Conservation (phyloP, 495 filamentous ascomycete genomes). For the Aspergillus ellipticus region DNA sequence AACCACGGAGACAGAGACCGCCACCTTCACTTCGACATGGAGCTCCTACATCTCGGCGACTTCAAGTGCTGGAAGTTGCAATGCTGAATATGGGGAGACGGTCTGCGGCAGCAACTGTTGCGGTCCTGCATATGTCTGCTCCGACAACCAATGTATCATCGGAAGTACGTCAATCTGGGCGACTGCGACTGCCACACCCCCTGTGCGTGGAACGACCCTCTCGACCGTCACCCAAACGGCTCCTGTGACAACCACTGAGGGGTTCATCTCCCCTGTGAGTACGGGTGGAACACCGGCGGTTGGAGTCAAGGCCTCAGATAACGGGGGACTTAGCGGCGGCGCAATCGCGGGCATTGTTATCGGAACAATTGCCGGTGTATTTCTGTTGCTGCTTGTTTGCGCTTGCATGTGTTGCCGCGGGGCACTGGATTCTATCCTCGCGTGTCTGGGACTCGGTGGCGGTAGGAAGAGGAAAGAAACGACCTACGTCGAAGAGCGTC, state of each 20-base stretch:
- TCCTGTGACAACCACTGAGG: constrained; percentile 54
- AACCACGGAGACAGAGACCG: constrained; percentile 66
- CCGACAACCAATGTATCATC: constrained; percentile 32
- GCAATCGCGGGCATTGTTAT: constrained; percentile 96
- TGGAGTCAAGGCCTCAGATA: constrained; percentile 39
- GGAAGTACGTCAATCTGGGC: constrained; percentile 38
- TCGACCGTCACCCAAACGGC: constrained; percentile 53
- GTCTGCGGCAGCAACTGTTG: constrained; percentile 76
- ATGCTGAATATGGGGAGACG: constrained; percentile 54
- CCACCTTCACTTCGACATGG: constrained; percentile 64
- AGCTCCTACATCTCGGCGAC: constrained; percentile 50
- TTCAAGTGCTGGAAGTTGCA: constrained; percentile 43
- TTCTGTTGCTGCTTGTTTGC: constrained; percentile 69
- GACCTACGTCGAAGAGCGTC: constrained; percentile 67
- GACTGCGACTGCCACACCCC: constrained; percentile 47
- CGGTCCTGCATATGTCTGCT: constrained; percentile 65
- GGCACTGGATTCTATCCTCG: constrained; percentile 59
- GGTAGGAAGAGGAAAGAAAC: constrained; percentile 47
- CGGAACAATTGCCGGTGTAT: constrained; percentile 72
- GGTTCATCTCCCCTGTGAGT: constrained; percentile 53
- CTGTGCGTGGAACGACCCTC: constrained; percentile 68
- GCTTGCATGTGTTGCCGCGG: constrained; percentile 69
- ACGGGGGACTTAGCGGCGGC: constrained; percentile 66
- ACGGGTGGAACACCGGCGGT: constrained; percentile 48
- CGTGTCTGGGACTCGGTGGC: constrained; percentile 59